phyloP scores from a whole-genome alignment of 306 rosid species.

The Quercus cerris region DNA sequence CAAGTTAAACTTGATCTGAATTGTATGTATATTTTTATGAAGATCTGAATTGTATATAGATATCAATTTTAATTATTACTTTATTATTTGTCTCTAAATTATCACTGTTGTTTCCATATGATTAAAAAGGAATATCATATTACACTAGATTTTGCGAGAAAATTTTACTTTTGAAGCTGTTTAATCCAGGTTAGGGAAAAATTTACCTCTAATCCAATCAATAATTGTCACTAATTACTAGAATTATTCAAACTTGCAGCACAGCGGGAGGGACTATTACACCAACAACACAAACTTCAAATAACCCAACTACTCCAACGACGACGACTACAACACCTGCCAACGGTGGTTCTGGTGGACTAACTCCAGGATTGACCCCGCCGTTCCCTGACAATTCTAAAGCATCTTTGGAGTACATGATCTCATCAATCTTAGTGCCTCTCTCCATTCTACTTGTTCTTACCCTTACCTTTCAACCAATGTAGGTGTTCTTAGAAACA shows the following conservation, averaged over 20 bases:
- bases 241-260: slow-evolving; percentile 34
- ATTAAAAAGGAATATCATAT: no score
- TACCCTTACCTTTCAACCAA: slow-evolving; percentile 17
- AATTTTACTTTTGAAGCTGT: no score
- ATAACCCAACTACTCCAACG: slow-evolving; percentile 40
- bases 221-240: slow-evolving; percentile 7
- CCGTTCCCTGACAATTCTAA: slow-evolving; percentile 43
- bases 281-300: slow-evolving; percentile 42
- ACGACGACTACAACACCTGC: slow-evolving; percentile 39
- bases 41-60: no score
- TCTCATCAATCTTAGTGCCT: slow-evolving; percentile 13
- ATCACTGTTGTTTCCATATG: no score
- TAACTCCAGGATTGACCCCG: slow-evolving; percentile 45
- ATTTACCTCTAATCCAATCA: no score
- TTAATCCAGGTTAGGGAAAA: no score
- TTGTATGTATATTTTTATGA: no score
- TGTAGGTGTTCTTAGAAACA: slow-evolving; percentile 20
- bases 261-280: slow-evolving; percentile 68
- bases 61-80: no score
- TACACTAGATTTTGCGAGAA: no score
- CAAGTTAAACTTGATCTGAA: no score
- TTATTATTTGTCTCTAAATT: no score
- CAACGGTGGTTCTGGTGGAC: slow-evolving; percentile 28
- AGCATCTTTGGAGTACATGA: slow-evolving; percentile 24
- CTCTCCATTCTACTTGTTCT: slow-evolving; percentile 25